These are phyloP conservation scores for Penicillium brasilianum DNA, from an alignment of 2,329 filamentous ascomycete species.

Conservation along the genomic window DNA sequence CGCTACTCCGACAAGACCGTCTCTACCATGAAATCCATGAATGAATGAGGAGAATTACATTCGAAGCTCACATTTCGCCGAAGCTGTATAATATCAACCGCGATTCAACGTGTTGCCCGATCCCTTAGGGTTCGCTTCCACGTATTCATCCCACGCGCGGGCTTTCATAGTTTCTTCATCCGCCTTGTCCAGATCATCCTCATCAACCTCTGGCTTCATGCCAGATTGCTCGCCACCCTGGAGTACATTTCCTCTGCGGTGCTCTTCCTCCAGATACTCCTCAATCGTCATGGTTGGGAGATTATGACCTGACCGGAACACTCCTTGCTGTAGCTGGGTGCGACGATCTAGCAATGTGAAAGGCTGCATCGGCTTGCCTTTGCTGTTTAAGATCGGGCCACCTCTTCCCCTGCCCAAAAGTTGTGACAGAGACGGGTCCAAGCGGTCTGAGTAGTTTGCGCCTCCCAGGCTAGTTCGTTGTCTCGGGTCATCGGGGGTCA, in stretches of 20 bases:
- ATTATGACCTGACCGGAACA: conserved; percentile 90
- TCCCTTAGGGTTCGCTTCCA: conserved; percentile 80
- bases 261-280: conserved; percentile 94
- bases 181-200: conserved; percentile 86
- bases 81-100: conserved; percentile 38
- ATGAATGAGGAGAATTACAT: neutral
- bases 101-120: conserved; percentile 57
- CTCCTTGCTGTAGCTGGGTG: conserved; percentile 74
- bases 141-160: conserved; percentile 92
- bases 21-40: neutral
- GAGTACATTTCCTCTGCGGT: conserved; percentile 81
- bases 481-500: conserved; percentile 44
- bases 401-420: conserved; percentile 54
- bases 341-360: conserved; percentile 84
- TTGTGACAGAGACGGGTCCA: conserved; percentile 69
- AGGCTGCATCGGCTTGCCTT: conserved; percentile 85
- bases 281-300: conserved; percentile 97
- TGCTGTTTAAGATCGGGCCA: conserved; percentile 75
- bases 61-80: neutral
- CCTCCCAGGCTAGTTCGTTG: conserved; percentile 55
- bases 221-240: conserved; percentile 75
- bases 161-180: conserved; percentile 94
- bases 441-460: conserved; percentile 70
- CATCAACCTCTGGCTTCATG: conserved; percentile 73
- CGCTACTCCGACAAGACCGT: neutral